phyloP scores from a whole-genome alignment of 2,329 filamentous ascomycete genomes.

The Neofusicoccum cordaticola region DNA sequence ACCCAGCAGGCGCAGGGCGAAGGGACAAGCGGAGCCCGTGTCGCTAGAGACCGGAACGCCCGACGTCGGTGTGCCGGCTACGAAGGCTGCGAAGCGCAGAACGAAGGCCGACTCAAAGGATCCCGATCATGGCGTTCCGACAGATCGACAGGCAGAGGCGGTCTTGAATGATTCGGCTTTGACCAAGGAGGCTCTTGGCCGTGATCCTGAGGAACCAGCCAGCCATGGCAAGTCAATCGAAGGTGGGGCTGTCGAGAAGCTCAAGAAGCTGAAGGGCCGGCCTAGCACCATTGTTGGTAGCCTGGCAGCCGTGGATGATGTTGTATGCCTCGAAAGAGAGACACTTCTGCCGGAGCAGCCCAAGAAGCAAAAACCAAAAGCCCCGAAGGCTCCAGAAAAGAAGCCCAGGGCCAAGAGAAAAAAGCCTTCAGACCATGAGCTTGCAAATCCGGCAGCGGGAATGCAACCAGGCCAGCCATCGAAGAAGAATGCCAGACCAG shows the following conservation, averaged over 20 bases:
- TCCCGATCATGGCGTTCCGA: too few relatives aligned
- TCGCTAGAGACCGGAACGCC: neutral
- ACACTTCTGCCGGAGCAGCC: conserved; percentile 19
- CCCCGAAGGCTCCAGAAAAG: neutral
- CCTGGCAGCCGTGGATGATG: neutral
- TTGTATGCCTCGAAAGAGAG: neutral
- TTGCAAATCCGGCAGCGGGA: neutral
- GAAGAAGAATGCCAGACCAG: neutral
- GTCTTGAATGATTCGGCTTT: neutral
- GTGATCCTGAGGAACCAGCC: conserved; percentile 18
- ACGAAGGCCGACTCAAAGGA: neutral
- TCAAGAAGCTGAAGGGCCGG: neutral
- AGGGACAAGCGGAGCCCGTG: neutral
- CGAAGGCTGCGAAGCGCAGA: too few relatives aligned
- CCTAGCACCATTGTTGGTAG: neutral
- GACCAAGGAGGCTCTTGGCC: neutral
- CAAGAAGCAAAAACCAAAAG: conserved; percentile 27
- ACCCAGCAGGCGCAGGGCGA: neutral
- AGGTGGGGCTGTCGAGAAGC: neutral
- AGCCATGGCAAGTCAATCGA: conserved; percentile 16
- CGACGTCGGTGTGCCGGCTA: neutral
- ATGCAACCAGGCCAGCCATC: neutral
- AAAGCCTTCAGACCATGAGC: neutral
- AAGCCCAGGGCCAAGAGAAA: neutral
- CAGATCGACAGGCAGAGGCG: neutral